Evolutionary conservation across 2,329 filamentous ascomycete genomes (phyloP), one percentile per base, ranked within the genome.

Genomic region (Colletotrichum chrysophilum): DNA sequence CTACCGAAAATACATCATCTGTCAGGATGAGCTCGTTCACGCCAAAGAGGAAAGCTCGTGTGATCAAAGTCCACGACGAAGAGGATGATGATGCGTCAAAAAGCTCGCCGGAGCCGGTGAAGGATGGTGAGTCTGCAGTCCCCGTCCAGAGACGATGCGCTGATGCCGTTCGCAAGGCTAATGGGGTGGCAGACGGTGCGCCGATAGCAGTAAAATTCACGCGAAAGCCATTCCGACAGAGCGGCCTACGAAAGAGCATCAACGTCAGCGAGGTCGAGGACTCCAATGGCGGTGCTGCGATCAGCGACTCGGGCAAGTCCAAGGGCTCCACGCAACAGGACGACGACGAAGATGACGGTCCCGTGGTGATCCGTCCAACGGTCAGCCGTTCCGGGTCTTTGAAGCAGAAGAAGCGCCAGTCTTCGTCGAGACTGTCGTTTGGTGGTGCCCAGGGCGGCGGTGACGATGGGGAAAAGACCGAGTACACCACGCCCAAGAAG

Each of bases 371-470:
- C 8, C 87, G 89, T 1, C 89, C 91, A 1, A 81, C 83, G 0
- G 76, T 89, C 3, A 86, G 85, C 43, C 87, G 89, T 13, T 85
- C 87, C 0, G 85, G 85, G 14, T 90, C 90, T 1, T 79, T 85
- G 9, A 91, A 88, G 71, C 91, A 93, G 74, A 96, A 95, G 83
- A 95, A 95, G 81, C 93, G 94, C 5, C 92, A 87, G 3, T 83
- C 86, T 4, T 79, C 92, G 18, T 89, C 95, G 4, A 91, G 94
- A 8, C 88, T 97, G 26, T 97, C 95, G 0, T 97, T 98, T 82
- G 95, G 93, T 0, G 71, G 71, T 9, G 60, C 60, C 2, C 55
- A 74, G 21, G 89, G 89, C 12, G 88, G 88, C 21, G 88, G 89
- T 74, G 87, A 87, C 7, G 90, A 89, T 34, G 87, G 89, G 64